phyloP scores from a whole-genome alignment of 2,329 filamentous ascomycete genomes.

The Fusarium sp. region DNA sequence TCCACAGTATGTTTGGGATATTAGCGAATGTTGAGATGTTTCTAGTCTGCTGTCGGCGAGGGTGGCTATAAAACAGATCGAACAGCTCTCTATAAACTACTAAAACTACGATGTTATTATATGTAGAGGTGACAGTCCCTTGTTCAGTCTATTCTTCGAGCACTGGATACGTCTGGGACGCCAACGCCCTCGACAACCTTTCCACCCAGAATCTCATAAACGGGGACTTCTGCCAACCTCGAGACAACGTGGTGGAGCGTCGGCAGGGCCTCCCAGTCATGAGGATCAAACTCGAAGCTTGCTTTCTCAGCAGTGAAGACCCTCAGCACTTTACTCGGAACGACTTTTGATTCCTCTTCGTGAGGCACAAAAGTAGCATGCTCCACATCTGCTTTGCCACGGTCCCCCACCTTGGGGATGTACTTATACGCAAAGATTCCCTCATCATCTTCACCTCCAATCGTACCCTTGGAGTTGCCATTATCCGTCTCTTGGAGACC shows the following conservation, averaged over 20 bases:
- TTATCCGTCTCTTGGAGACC: neutral
- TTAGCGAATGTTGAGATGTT: too few species aligned
- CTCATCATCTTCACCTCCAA: neutral
- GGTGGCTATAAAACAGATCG: too few species aligned
- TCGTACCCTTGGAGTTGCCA: neutral
- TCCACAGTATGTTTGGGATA: too few species aligned
- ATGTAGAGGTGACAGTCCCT: accelerated
- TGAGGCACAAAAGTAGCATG: neutral
- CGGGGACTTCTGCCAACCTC: neutral
- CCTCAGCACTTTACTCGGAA: neutral
- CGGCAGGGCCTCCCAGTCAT: neutral
- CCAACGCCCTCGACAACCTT: neutral
- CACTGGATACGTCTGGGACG: neutral
- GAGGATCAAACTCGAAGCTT: neutral
- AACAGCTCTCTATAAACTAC: too few species aligned
- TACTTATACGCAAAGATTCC: neutral
- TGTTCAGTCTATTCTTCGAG: neutral
- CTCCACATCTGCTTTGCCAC: neutral
- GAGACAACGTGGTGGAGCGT: neutral
- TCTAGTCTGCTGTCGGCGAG: too few species aligned
- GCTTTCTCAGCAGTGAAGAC: neutral
- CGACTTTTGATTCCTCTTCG: neutral
- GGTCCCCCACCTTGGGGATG: neutral
- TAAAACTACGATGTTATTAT: neutral
- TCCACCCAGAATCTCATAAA: neutral